Base-by-base conservation (phyloP, 805 yeast species). In the Candida andamanensis region DNA sequence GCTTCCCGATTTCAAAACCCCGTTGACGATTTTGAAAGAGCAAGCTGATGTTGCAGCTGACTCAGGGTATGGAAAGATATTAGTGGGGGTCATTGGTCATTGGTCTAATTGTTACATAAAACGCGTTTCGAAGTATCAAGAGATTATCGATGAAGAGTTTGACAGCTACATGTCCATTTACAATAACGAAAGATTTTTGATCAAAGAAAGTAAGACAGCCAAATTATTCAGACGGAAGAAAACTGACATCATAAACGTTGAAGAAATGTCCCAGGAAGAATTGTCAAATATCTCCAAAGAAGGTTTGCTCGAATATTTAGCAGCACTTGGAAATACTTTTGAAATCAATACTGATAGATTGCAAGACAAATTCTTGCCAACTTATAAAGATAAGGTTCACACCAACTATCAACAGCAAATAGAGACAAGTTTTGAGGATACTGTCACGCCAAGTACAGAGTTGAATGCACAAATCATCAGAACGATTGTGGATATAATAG, bases 31-130 rank as follows among this genome's bases (percentile, higher is more conserved):
- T 80, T 75, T 86, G 36, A 78, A 80, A n/a, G 95, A 86, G 50
- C 95, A 87, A 54, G 80, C 85, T 11, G 94, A 83, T 40, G 89
- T 83, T 5, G 92, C 95, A 0, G 84, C 87, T 0, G 89, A 81
- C 19, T 77, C 90, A 3, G 85, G 85, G 3, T 87, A 84, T 54
- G 85, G 87, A 5, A 72, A 79, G 41, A 82, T 86, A 17, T 63
- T 86, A 20, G 78, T 79, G 9, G 92, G 90, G 15, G 92, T 85
- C 9, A 74, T 86, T 11, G 78, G 72, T 32, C 77, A 80, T 37
- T 83, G 87, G 66, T 73, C 81, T 19, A 63, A 60, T 5, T 63
- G 83, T 30, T 64, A 85, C 39, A 61, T 72, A 29, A 56, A 67
- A 32, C 66, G 95, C 40, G 86, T 83, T 41, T 60, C 62, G 17